Conservation (phyloP, 371 early-diverging fungal genomes). For the Syncephalis fuscata region DNA sequence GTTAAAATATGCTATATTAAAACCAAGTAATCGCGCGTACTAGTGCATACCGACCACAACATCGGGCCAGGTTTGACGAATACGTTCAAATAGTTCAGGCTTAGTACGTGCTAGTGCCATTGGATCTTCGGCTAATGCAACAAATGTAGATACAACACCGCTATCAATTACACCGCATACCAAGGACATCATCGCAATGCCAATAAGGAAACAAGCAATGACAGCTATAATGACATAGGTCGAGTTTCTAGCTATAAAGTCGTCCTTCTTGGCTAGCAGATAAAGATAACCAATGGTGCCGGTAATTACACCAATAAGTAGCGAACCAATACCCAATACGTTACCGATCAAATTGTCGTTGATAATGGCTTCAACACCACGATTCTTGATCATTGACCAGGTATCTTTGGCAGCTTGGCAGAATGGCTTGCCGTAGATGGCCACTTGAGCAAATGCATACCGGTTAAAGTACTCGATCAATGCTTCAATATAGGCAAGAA, state of each 20-base stretch:
- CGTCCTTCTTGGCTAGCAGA: constrained; percentile 3
- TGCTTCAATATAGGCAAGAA: constrained; percentile 32
- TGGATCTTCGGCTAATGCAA: constrained; percentile 78
- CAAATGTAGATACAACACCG: constrained; percentile 68
- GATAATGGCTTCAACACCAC: constrained; percentile 79
- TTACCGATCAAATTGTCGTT: constrained; percentile 78
- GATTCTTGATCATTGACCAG: constrained; percentile 68
- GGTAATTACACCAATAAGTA: constrained; percentile 32
- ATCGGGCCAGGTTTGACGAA: constrained; percentile 7
- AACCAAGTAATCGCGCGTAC: too few relatives aligned
- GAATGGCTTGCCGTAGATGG: constrained; percentile 87
- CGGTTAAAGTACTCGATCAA: constrained; percentile 62
- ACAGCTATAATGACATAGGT: constrained; percentile 6
- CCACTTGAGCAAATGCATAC: constrained; percentile 77
- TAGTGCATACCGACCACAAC: constrained; percentile 3
- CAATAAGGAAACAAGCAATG: constrained; percentile 8
- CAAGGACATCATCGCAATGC: constrained; percentile 37
- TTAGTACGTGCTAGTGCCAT: constrained; percentile 25
- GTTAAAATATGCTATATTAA: too few relatives aligned
- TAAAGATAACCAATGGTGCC: constrained; percentile 32
- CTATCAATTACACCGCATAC: constrained; percentile 57
- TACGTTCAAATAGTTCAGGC: constrained; percentile 22
- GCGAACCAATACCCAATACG: constrained; percentile 42
- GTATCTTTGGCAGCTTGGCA: constrained; percentile 67
- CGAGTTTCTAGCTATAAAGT: constrained; percentile 7